Conservation (phyloP, 1,284 basidiomycete genomes). For the Cystobasidium pallidum region DNA sequence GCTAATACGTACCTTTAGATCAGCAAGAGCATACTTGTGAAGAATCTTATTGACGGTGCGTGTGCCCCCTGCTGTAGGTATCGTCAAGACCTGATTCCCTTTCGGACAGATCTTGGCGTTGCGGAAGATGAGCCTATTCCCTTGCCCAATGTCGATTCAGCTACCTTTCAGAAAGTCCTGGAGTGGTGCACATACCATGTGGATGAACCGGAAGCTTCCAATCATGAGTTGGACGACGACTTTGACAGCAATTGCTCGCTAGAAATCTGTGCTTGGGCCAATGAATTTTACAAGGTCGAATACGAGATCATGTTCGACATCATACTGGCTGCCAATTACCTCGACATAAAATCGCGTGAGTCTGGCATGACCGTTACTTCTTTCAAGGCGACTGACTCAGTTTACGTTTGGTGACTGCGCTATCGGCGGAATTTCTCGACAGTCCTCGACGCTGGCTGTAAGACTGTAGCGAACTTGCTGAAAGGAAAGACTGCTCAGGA, state of each 20-base stretch:
- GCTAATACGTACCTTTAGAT: conserved; percentile 53
- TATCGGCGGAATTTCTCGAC: not conserved
- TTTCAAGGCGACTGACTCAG: too few relatives aligned
- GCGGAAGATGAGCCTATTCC: conserved; percentile 86
- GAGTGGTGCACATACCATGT: conserved; percentile 99
- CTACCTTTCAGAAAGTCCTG: conserved; percentile 92
- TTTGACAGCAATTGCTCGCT: conserved; percentile 65
- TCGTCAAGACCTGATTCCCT: not conserved
- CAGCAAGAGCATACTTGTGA: conserved; percentile 93
- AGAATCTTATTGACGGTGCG: conserved; percentile 96
- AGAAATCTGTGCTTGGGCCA: conserved; percentile 56
- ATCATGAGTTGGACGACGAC: conserved; percentile 67
- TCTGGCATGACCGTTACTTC: conserved; percentile 47
- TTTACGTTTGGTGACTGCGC: not conserved
- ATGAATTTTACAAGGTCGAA: conserved; percentile 53
- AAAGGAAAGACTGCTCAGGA: conserved; percentile 97
- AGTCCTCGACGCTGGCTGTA: not conserved
- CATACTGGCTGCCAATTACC: conserved; percentile 96
- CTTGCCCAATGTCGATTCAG: conserved; percentile 90
- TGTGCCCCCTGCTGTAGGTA: not conserved
- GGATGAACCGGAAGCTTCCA: conserved; percentile 82
- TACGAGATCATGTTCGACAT: conserved; percentile 81
- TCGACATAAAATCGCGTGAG: conserved; percentile 95
- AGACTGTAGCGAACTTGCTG: conserved; percentile 71
- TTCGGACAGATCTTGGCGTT: conserved; percentile 70